phyloP scores from a whole-genome alignment of 2,329 filamentous ascomycete species.

The Botrytis squamosa region DNA sequence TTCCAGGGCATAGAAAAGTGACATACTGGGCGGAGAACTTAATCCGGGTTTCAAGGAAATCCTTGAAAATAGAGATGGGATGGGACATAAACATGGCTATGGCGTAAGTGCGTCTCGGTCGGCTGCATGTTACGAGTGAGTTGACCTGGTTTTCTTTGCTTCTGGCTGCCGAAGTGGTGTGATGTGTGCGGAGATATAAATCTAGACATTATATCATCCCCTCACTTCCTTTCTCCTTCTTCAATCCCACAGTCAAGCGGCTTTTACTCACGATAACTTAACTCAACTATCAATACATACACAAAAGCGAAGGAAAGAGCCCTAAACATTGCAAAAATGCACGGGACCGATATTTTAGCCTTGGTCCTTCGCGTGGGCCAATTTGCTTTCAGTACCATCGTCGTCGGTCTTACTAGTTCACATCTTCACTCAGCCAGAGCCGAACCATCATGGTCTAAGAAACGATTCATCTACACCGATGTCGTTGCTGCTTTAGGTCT shows the following conservation, averaged over 20 bases:
- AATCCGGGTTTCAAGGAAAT: neutral
- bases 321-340: neutral
- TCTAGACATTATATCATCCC: neutral
- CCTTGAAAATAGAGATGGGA: neutral
- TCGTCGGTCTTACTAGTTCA: conserved; percentile 3
- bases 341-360: neutral
- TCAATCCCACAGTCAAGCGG: neutral
- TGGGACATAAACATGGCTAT: neutral
- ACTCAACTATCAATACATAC: neutral
- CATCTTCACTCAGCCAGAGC: neutral
- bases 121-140: neutral
- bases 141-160: conserved; percentile 1
- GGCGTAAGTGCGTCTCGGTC: neutral
- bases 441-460: conserved; percentile 6
- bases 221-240: neutral
- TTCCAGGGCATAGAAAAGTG: neutral
- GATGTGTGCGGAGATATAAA: conserved; percentile 2
- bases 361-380: conserved; percentile 4
- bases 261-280: neutral
- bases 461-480: conserved; percentile 23
- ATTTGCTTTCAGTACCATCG: conserved; percentile 9
- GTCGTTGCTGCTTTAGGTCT: conserved; percentile 60
- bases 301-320: neutral
- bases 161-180: neutral
- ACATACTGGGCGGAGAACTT: neutral